phyloP scores from a whole-genome alignment of 495 filamentous ascomycete genomes.

The Lophium mytilinum region DNA sequence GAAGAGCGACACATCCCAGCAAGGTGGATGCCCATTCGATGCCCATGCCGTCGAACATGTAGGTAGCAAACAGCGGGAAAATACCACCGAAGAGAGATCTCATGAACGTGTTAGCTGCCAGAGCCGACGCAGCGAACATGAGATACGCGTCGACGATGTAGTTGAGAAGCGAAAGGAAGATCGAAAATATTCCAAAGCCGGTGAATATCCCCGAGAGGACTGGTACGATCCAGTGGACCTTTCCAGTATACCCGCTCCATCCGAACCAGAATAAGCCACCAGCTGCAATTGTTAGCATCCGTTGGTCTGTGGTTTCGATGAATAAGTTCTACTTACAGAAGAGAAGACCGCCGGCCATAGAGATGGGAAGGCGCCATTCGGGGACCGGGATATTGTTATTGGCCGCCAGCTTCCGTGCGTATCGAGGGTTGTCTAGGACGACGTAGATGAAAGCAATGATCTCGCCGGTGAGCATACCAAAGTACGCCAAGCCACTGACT shows the following conservation, averaged over 20 bases:
- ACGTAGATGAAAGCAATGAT: slow-evolving; percentile 34
- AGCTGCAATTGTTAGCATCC: neutral
- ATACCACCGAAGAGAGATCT: slow-evolving; percentile 28
- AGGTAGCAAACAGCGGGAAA: slow-evolving; percentile 30
- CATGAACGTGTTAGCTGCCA: slow-evolving; percentile 34
- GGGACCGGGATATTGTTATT: slow-evolving; percentile 23
- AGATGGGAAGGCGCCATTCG: slow-evolving; percentile 18
- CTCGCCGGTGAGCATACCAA: slow-evolving; percentile 40
- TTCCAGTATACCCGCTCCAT: slow-evolving; percentile 13
- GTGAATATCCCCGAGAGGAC: slow-evolving; percentile 15
- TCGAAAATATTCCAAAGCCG: slow-evolving; percentile 20
- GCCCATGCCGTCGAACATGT: slow-evolving; percentile 28
- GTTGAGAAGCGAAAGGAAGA: slow-evolving; percentile 18
- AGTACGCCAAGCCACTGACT: slow-evolving; percentile 36
- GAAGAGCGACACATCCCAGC: slow-evolving; percentile 8
- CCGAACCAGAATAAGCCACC: slow-evolving; percentile 23
- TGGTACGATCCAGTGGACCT: slow-evolving; percentile 17
- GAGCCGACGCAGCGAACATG: slow-evolving; percentile 27
- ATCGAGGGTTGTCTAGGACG: slow-evolving; percentile 26
- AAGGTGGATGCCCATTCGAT: slow-evolving; percentile 22
- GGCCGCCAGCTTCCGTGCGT: slow-evolving; percentile 49
- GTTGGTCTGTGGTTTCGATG: neutral
- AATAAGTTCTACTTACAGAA: slow-evolving; percentile 6
- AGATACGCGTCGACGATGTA: slow-evolving; percentile 24
- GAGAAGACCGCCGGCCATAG: slow-evolving; percentile 9